A percentile compares a stretch with the other conserved stretches of the same genome.
phyloP scores from a whole-genome alignment of 371 early-diverging fungal species.

The Rhizopus microsporus region DNA sequence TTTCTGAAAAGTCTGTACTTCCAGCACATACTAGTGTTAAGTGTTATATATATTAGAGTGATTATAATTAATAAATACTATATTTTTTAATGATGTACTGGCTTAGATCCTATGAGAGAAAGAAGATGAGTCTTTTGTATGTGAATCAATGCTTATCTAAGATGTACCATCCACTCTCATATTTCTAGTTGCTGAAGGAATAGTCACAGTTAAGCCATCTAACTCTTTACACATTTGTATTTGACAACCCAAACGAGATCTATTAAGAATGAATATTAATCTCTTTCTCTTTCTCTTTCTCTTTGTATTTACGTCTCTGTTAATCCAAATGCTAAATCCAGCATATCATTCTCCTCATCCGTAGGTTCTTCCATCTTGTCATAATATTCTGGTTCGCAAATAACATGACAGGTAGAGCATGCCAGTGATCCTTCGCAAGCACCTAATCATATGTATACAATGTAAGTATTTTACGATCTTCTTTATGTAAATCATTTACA shows the following conservation, averaged over 20 bases:
- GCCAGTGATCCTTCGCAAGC: constrained; percentile 99
- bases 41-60: too few relatives aligned
- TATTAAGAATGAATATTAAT: constrained; percentile 25
- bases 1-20: too few relatives aligned
- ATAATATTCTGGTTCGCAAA: constrained; percentile 85
- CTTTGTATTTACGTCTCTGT: constrained; percentile 83
- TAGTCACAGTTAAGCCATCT: constrained; percentile 85
- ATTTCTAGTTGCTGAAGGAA: constrained; percentile 97
- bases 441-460: constrained; percentile 43
- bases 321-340: constrained; percentile 98
- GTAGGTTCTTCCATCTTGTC: constrained; percentile 90
- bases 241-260: constrained; percentile 98
- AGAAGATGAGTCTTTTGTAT: background rate
- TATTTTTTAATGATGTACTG: constrained; percentile 43
- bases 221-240: constrained; percentile 82
- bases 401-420: constrained; percentile 97
- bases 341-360: constrained; percentile 99
- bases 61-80: constrained; percentile 3
- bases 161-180: constrained; percentile 90
- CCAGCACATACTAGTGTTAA: too few relatives aligned
- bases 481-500: constrained; percentile 50
- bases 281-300: background rate
- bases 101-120: constrained; percentile 42
- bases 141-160: background rate
- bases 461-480: background rate